A percentile compares a stretch with the other conserved stretches of the same genome.
Conservation (phyloP, 2,329 filamentous ascomycete species). For the Fusarium keratoplasticum region DNA sequence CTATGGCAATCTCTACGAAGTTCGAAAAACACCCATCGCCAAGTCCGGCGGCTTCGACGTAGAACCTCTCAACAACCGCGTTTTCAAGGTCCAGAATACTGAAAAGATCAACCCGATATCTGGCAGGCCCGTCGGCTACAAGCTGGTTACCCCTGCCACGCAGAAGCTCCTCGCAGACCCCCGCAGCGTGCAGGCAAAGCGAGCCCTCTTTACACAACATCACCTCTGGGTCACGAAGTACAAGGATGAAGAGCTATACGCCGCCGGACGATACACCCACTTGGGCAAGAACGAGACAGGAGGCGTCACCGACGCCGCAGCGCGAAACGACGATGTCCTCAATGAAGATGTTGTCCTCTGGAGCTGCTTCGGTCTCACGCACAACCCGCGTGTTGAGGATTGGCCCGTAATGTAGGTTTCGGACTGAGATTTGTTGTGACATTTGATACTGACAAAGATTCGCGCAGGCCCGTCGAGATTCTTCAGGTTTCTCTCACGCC, state of each 20-base stretch:
- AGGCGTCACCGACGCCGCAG: conserved; percentile 54
- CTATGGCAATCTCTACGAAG: conserved; percentile 57
- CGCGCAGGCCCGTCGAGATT: conserved; percentile 56
- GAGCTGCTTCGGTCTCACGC: conserved; percentile 71
- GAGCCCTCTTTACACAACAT: conserved; percentile 57
- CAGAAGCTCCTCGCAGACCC: conserved; percentile 56
- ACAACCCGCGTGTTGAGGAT: conserved; percentile 74
- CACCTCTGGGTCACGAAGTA: conserved; percentile 61
- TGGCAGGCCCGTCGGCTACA: conserved; percentile 61
- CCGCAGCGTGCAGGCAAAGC: conserved; percentile 53
- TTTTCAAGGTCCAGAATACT: conserved; percentile 64
- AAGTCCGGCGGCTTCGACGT: conserved; percentile 61
- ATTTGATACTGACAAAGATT: conserved; percentile 1
- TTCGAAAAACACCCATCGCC: conserved; percentile 59
- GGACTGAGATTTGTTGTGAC: neutral
- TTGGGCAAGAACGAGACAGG: conserved; percentile 52
- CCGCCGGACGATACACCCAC: conserved; percentile 55
- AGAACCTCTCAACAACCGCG: conserved; percentile 59
- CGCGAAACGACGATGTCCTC: conserved; percentile 58
- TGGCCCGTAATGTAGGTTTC: conserved; percentile 73
- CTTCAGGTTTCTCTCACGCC: conserved; percentile 59
- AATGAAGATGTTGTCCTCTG: conserved; percentile 68
- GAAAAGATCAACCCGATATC: conserved; percentile 56
- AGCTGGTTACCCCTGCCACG: conserved; percentile 55
- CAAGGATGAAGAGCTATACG: conserved; percentile 58